These are phyloP conservation scores for Lasiodiplodia gonubiensis DNA, from an alignment of 2,329 filamentous ascomycete genomes.

Conservation along the genomic window DNA sequence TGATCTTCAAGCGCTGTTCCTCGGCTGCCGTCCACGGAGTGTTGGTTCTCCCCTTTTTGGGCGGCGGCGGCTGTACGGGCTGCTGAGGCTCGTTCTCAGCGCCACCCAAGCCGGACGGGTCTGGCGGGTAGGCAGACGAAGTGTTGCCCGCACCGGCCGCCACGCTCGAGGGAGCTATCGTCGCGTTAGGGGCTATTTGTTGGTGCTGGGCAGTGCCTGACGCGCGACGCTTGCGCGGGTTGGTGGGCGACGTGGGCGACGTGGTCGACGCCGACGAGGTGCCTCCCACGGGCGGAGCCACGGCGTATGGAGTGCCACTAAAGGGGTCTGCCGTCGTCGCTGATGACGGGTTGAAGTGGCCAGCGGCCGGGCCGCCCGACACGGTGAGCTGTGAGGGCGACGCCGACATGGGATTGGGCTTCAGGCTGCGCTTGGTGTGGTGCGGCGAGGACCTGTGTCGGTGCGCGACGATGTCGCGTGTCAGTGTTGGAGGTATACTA, in stretches of 20 bases:
- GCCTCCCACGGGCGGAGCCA: slow-evolving; percentile 4
- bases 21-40: slow-evolving; percentile 97
- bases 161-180: slow-evolving; percentile 24
- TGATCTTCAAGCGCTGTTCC: slow-evolving; percentile 87
- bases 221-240: slow-evolving; percentile 53
- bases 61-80: slow-evolving; percentile 43
- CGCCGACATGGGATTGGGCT: slow-evolving; percentile 49
- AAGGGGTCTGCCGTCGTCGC: slow-evolving; percentile 31
- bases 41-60: slow-evolving; percentile 97
- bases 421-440: slow-evolving; percentile 50
- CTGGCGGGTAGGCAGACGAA: slow-evolving; percentile 12
- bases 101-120: slow-evolving; percentile 19
- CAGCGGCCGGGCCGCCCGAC: slow-evolving; percentile 31
- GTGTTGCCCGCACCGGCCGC: background rate
- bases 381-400: slow-evolving; percentile 45
- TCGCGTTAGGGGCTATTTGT: slow-evolving; percentile 33
- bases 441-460: slow-evolving; percentile 47
- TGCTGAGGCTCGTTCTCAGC: slow-evolving; percentile 8
- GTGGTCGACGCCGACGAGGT: background rate
- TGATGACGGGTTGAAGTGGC: slow-evolving; percentile 15
- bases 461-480: slow-evolving; percentile 9
- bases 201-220: slow-evolving; percentile 41
- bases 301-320: slow-evolving; percentile 15
- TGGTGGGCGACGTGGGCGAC: slow-evolving; percentile 33
- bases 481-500: slow-evolving; percentile 7